Evolutionary conservation across 768 basidiomycete genomes (phyloP).

Genomic region (Russula compacta): DNA sequence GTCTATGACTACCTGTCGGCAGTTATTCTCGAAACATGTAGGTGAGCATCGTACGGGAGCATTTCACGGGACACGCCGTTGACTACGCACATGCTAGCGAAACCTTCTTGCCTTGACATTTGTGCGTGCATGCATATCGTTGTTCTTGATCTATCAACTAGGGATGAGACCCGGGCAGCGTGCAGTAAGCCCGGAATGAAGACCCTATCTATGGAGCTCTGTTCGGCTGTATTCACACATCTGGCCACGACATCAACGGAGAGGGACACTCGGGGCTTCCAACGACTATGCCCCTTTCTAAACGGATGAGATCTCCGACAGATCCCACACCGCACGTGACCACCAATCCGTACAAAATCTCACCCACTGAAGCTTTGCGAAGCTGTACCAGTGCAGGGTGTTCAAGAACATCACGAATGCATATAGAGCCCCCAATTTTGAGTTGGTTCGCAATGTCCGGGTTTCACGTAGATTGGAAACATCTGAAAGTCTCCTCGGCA

Average conservation of each 20-base stretch:
- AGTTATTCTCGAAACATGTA: too few species aligned
- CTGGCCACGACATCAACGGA: neutral
- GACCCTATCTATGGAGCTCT: neutral
- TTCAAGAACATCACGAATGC: constrained; percentile 82
- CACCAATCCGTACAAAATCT: constrained; percentile 79
- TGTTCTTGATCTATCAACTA: neutral
- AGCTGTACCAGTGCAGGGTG: constrained; percentile 74
- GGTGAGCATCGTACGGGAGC: too few species aligned
- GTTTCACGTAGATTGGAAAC: neutral
- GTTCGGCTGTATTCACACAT: neutral
- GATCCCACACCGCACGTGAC: constrained; percentile 73
- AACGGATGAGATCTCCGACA: constrained; percentile 51
- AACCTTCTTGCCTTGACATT: neutral
- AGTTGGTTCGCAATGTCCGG: neutral
- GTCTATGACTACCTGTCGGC: too few species aligned
- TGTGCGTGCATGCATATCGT: neutral
- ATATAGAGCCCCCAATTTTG: neutral
- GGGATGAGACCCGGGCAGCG: neutral
- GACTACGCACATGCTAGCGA: neutral
- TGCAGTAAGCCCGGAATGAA: too few species aligned
- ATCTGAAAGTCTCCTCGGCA: neutral
- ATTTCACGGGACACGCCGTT: too few species aligned
- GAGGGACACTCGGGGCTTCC: constrained; percentile 40
- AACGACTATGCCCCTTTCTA: constrained; percentile 64
- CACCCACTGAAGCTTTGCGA: constrained; percentile 77